Evolutionary conservation across 1,284 basidiomycete species (phyloP).

Genomic region (Microbotryum silenes-acaulis): DNA sequence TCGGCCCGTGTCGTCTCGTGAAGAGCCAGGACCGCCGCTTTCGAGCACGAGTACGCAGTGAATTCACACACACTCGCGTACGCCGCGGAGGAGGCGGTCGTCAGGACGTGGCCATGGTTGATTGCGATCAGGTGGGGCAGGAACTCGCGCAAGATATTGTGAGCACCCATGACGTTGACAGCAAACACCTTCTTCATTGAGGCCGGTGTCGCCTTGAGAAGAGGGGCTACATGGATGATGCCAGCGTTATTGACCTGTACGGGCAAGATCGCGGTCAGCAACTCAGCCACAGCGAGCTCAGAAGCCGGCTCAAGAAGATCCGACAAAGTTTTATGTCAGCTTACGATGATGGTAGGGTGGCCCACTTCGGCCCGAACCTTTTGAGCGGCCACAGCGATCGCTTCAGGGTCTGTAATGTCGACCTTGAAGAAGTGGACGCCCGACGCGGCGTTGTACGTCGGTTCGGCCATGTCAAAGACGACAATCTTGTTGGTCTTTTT

Average conservation of each 20-base stretch:
- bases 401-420: slow-evolving; percentile 17
- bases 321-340: neutral
- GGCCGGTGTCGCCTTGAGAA: neutral
- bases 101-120: slow-evolving; percentile 1
- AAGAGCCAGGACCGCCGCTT: neutral
- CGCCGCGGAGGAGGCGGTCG: slow-evolving; percentile 1
- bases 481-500: slow-evolving; percentile 26
- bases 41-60: neutral
- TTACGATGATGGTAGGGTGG: slow-evolving; percentile 18
- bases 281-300: neutral
- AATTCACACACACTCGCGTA: neutral
- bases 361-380: slow-evolving; percentile 17
- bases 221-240: neutral
- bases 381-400: slow-evolving; percentile 18
- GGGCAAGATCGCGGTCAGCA: too few relatives aligned
- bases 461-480: slow-evolving; percentile 26
- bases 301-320: too few relatives aligned
- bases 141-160: neutral
- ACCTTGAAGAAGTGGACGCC: slow-evolving; percentile 8
- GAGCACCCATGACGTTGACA: neutral
- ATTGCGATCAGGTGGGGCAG: slow-evolving; percentile 2
- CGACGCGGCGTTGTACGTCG: slow-evolving; percentile 17
- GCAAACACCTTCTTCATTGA: neutral
- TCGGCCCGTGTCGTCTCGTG: slow-evolving; percentile 3
- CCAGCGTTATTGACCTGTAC: neutral